Evolutionary conservation across 306 rosid genomes (phyloP), one percentile per base, ranked within the genome.

Genomic region (Rosa multiflora): DNA sequence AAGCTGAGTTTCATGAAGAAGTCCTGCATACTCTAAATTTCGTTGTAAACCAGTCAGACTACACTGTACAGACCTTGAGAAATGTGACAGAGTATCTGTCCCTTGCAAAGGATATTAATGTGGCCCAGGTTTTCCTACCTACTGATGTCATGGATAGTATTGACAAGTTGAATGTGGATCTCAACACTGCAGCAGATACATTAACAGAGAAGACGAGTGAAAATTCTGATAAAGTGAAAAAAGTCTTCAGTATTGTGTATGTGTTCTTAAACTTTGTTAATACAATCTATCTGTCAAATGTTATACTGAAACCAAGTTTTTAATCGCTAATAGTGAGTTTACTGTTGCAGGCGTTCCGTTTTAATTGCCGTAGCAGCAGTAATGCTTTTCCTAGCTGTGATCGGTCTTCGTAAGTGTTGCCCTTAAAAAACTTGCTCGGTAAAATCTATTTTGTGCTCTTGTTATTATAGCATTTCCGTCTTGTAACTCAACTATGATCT

Each of bases 21-120:
- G 98, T 88, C 43, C 61, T 91, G 88, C 85, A 76, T 70, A 96
- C 98, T 53, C 89, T 96, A 74, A 87, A 88, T 42, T 96, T 83
- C 64, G 92, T 96, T 40, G 97, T 96, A 73, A 96, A 96, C 85
- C 98, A 96, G 84, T 96, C 99, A 5, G 99, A 91, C 85, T 96
- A 89, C 83, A 86, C 97, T 0, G 99, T 90, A 55, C 77, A 88
- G 71, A 96, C 88, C 47, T 91, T 96, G 53, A 93, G 88, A 85
- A 93, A 96, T 69, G 99, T 96, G 72, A 93, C 99, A 0, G 89
- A 86, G 82, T 96, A 96, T 82, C 94, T 96, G 40, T 83, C 97
- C 86, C 97, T 96, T 53, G 99, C 99, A 62, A 96, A 96, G 91
- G 83, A 85, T 68, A 96, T 96, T 79, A 89, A 75, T 69, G 93